phyloP scores from a whole-genome alignment of 2,329 filamentous ascomycete species.

The Cladosporium sp. region DNA sequence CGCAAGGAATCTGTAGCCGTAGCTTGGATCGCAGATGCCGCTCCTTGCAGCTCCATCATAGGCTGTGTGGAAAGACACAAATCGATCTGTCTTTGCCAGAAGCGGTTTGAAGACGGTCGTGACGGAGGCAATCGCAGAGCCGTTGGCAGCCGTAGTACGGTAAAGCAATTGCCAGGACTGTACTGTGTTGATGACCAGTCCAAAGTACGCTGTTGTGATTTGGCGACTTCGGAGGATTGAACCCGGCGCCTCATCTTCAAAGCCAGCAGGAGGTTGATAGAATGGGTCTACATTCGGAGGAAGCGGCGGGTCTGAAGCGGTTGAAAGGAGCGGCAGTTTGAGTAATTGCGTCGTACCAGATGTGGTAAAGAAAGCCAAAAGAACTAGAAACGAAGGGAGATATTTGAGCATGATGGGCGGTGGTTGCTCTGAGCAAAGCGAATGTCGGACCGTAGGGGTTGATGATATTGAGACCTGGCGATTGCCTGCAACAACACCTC shows the following conservation, averaged over 20 bases:
- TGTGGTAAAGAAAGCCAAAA: background rate
- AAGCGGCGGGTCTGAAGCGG: conserved; percentile 1
- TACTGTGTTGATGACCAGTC: conserved; percentile 21
- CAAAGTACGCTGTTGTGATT: conserved; percentile 21
- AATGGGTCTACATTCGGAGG: conserved; percentile 24
- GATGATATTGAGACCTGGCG: background rate
- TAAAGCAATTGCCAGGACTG: conserved; percentile 25
- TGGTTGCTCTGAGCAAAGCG: background rate
- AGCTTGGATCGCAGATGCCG: conserved; percentile 37
- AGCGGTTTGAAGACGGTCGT: conserved; percentile 27
- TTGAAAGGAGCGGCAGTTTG: conserved; percentile 13
- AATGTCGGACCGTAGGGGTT: background rate
- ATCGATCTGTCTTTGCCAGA: conserved; percentile 21
- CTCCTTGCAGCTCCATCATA: conserved; percentile 34
- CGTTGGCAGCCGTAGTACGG: conserved; percentile 24
- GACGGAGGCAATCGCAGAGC: conserved; percentile 24
- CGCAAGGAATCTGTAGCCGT: conserved; percentile 26
- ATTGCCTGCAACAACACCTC: background rate
- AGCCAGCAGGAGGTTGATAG: conserved; percentile 25
- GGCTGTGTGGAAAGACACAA: conserved; percentile 28
- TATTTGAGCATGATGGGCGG: conserved; percentile 5
- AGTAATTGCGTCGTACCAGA: background rate
- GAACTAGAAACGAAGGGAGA: background rate
- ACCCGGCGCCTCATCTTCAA: conserved; percentile 20
- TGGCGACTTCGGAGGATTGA: conserved; percentile 22